Evolutionary conservation across 352 stramenopile species (phyloP), one percentile per base, ranked within the genome.

Genomic region (Hyaloperonospora arabidopsidis): DNA sequence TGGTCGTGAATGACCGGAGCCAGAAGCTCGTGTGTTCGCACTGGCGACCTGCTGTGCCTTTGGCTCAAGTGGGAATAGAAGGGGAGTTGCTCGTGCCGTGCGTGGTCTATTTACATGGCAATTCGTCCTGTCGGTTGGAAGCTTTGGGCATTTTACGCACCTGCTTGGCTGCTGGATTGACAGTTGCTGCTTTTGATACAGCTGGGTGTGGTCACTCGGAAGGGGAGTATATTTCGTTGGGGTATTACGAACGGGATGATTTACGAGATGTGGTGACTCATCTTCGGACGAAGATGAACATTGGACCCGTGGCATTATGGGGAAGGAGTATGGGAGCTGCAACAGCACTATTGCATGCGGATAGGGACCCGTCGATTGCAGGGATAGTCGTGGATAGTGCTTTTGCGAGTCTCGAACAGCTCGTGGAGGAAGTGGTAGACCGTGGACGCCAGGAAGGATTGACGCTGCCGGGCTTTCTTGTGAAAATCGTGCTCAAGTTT

Each of bases 41-140:
- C 59, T 99, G 96, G 96, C 74, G 86, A 54, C 91, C 89, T 0
- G 59, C 62, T 18, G 60, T 60, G n/a, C 40, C 68, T 47, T 47
- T 61, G 8, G 52, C 68, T 29, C 25, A 29, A 29, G 25, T 8
- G 25, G 25, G 3, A 7, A 29, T 7, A 29, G 25, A 7, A 3
- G 25, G 25, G 25, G 3, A 29, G 25, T 7, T 7, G 7, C 32
- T 43, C 25, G 64, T 93, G 41, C 86, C 89, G 13, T 98, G 94
- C 61, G 77, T 99, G 3, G 97, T 99, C 52, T 99, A 98, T 54
- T 78, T 99, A 53, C 97, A 99, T 61, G 97, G 97, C 49, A 99
- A 99, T 67, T 97, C 90, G 10, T 98, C 87, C 12, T 96, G 89
- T 57, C 76, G 96, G 1, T 74, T 98, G 0, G 95, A 98, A 65